Conservation (phyloP, 495 filamentous ascomycete species). For the Neurospora hispaniola region DNA sequence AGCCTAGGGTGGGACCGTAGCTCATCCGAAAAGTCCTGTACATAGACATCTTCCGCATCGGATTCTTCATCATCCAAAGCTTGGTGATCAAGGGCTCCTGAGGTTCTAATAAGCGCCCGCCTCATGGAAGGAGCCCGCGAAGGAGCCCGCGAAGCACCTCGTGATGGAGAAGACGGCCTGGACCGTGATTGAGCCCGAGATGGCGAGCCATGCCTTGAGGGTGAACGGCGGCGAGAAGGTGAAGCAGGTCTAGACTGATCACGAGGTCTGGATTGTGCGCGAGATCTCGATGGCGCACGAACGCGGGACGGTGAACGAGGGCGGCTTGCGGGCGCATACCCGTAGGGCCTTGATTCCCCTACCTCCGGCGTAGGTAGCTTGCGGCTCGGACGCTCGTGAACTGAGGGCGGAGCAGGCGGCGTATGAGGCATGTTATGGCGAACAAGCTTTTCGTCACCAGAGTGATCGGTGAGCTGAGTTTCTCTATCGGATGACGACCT, state of each 20-base stretch:
- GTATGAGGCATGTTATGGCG: conserved; percentile 10
- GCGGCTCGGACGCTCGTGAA: conserved; percentile 18
- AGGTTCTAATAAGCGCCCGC: background rate
- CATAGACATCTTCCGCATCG: conserved; percentile 16
- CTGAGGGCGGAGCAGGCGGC: conserved; percentile 5
- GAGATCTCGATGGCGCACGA: background rate
- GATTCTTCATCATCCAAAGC: conserved; percentile 8
- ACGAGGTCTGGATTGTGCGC: background rate
- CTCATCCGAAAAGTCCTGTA: conserved; percentile 21
- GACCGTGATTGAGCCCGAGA: conserved; percentile 14
- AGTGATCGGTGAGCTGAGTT: conserved; percentile 25
- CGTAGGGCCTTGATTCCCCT: background rate
- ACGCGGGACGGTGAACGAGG: background rate
- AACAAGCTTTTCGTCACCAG: conserved; percentile 22
- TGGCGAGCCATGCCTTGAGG: background rate
- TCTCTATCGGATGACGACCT: conserved; percentile 31
- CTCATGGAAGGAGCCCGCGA: background rate
- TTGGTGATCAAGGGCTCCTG: background rate
- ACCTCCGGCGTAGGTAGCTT: background rate
- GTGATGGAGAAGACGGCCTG: background rate
- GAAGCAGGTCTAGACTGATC: conserved; percentile 5
- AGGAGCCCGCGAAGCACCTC: background rate
- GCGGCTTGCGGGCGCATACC: conserved; percentile 11
- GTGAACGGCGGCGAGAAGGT: conserved; percentile 4
- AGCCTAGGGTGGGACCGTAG: conserved; percentile 22